Conservation (phyloP, 2,329 filamentous ascomycete species). For the Fusarium miscanthi region DNA sequence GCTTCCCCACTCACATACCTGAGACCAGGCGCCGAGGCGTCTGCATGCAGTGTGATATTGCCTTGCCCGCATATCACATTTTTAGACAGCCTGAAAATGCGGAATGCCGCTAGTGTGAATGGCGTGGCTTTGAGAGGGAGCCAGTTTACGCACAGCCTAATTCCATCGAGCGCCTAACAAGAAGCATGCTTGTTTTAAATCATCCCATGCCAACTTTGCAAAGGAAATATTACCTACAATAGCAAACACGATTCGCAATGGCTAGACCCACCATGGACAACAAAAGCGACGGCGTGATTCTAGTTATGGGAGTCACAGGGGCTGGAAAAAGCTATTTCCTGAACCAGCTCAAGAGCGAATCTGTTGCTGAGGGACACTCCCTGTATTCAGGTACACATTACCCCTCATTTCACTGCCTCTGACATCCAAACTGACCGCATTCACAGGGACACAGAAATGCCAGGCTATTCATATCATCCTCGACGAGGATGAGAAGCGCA, state of each 20-base stretch:
- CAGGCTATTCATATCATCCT: not conserved
- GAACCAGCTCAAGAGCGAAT: not conserved
- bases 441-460: not conserved
- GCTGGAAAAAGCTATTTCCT: not conserved
- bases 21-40: not conserved
- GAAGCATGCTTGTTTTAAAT: not conserved
- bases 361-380: not conserved
- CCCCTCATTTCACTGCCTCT: fast-evolving
- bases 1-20: not conserved
- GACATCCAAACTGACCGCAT: not conserved
- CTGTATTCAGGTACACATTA: not conserved
- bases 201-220: not conserved
- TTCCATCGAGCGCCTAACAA: not conserved
- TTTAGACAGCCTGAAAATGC: not conserved
- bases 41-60: not conserved
- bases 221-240: too few relatives aligned
- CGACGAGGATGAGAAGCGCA: not conserved
- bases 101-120: not conserved
- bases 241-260: too few relatives aligned
- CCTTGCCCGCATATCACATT: not conserved
- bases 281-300: not conserved
- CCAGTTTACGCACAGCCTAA: not conserved
- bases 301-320: not conserved
- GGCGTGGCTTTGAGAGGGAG: not conserved
- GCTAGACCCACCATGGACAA: not conserved